Percentiles rank a stretch among this genome's conserved stretches.
phyloP scores from a whole-genome alignment of 768 basidiomycete genomes.

The Boletus reticulatus region DNA sequence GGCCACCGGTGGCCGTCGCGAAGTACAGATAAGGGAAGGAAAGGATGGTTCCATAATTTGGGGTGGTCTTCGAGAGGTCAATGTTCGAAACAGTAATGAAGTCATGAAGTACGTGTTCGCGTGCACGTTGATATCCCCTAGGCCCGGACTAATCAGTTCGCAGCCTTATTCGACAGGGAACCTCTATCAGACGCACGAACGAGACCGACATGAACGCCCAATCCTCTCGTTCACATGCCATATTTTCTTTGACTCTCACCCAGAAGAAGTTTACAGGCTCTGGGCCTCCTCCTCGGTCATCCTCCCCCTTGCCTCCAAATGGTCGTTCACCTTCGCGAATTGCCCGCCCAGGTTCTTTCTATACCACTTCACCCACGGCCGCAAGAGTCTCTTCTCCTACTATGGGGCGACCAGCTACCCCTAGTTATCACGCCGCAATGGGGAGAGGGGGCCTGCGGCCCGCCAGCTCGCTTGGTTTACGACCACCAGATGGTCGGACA shows the following conservation, averaged over 20 bases:
- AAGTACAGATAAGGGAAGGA: slow-evolving; percentile 95
- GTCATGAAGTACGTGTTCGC: slow-evolving; percentile 80
- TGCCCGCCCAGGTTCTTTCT: slow-evolving; percentile 80
- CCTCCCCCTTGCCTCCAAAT: slow-evolving; percentile 71
- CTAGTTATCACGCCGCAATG: slow-evolving; percentile 76
- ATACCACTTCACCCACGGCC: slow-evolving; percentile 38
- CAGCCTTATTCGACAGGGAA: slow-evolving; percentile 86
- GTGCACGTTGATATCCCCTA: slow-evolving; percentile 2
- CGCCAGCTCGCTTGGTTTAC: slow-evolving; percentile 73
- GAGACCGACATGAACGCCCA: slow-evolving; percentile 99
- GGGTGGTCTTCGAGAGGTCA: slow-evolving; percentile 92
- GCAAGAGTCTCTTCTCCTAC: slow-evolving; percentile 72
- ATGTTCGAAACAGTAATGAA: slow-evolving; percentile 77
- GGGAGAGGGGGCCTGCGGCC: slow-evolving; percentile 70
- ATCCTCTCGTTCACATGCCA: slow-evolving; percentile 96
- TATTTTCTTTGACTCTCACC: slow-evolving; percentile 92
- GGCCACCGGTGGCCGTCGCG: slow-evolving; percentile 60
- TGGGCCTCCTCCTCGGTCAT: slow-evolving; percentile 65
- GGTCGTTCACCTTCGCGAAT: slow-evolving; percentile 78
- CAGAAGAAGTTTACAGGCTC: slow-evolving; percentile 85
- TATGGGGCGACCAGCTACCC: slow-evolving; percentile 73
- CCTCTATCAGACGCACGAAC: slow-evolving; percentile 88
- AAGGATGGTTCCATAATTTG: slow-evolving; percentile 96
- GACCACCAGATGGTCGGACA: slow-evolving; percentile 46
- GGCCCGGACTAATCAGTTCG: slow-evolving; percentile 22